phyloP scores from a whole-genome alignment of 805 yeast genomes.

The Geotrichum ghanense region DNA sequence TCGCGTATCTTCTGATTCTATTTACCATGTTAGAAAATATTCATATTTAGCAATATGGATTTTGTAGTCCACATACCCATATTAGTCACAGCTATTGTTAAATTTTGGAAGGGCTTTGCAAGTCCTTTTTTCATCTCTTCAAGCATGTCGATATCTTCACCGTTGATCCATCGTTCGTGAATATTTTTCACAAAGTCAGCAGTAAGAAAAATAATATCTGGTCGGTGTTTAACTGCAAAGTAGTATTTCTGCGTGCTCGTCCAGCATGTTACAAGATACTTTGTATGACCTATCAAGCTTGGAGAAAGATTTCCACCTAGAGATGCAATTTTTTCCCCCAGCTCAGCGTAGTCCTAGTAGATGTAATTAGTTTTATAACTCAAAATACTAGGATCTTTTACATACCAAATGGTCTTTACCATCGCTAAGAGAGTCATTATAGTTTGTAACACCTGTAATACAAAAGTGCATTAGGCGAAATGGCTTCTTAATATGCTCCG shows the following conservation, averaged over 20 bases:
- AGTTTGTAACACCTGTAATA: not conserved
- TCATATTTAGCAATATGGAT: conserved; percentile 7
- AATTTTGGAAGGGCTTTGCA: conserved; percentile 21
- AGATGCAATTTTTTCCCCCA: conserved; percentile 28
- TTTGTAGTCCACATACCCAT: conserved; percentile 20
- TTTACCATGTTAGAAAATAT: not conserved
- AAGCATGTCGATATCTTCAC: conserved; percentile 29
- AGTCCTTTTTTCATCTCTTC: conserved; percentile 15
- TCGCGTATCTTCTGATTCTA: conserved; percentile 8
- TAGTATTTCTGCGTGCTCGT: conserved; percentile 42
- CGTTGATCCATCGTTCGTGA: conserved; percentile 42
- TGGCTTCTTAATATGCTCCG: not conserved
- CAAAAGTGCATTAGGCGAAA: not conserved
- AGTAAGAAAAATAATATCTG: conserved; percentile 46
- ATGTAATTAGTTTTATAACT: too few species aligned
- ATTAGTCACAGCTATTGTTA: conserved; percentile 30
- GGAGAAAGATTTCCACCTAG: conserved; percentile 38
- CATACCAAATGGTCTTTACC: not conserved
- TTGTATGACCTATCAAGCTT: conserved; percentile 42
- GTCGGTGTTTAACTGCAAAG: conserved; percentile 32
- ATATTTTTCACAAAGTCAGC: conserved; percentile 35
- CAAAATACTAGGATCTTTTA: not conserved
- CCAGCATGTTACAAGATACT: conserved; percentile 41
- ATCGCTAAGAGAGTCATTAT: not conserved
- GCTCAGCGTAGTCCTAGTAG: conserved; percentile 10